Base-by-base conservation (phyloP, 768 basidiomycete genomes). In the Psilocybe tampanensis region DNA sequence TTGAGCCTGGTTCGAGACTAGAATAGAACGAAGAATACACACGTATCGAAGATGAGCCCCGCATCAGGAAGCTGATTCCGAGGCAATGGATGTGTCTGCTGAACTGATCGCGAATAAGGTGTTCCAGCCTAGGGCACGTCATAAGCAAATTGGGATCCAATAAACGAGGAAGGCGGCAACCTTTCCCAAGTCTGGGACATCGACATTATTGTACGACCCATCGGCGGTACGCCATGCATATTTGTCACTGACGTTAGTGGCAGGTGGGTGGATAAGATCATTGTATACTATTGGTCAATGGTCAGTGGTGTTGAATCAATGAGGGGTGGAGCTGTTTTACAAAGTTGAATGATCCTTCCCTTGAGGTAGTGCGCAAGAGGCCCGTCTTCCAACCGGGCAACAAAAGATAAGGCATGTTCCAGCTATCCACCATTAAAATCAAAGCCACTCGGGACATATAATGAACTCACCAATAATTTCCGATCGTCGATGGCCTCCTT, bases 91-190 rank as follows among this genome's bases (percentile, higher is more conserved):
- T 87, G 80, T 1, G 54, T 68, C 66, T 89, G 86, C 61, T 90
- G 88, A 21, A 94, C 93, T 44, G 88, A 92, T 21, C 92, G 84
- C n/a, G 90, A 80, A 67, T 94, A 94, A 0, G 92, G 87, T 12
- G 80, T 85, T 5, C 85, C 83, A 2, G 92, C 90, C 74, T 80
- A 50, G 29, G 12, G 24, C 49, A 39, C 21, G 47, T 47, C 49
- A 44, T 24, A 22, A 55, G 39, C n/a, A 18, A 8, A 26, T 29
- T n/a, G 15, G 6, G 24, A 26, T 2, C 39, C 15, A 23, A 45
- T n/a, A 39, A 5, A n/a, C n/a, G 36, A 32, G 12, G 56, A 36
- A 43, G 32, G 19, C 39, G 26, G 24, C 42, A 47, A 78, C 78
- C 73, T 86, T 87, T 44, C 94, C 94, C 73, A 95, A 69, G 56